phyloP scores from a whole-genome alignment of 176 grass and related monocot genomes.

The Hsuehochloa calcarea region DNA sequence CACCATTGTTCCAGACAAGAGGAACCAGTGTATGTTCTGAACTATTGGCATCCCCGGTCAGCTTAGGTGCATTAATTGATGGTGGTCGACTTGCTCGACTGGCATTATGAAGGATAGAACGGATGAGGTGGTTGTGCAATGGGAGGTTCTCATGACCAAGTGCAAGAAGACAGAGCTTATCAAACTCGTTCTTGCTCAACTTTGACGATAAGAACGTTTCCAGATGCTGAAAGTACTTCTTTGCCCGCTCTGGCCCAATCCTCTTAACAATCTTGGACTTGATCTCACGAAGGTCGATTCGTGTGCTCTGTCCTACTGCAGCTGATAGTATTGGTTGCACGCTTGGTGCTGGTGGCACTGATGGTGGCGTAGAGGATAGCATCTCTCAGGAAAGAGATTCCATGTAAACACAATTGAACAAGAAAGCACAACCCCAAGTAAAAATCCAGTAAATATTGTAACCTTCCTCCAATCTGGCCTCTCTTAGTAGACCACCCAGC shows the following conservation, averaged over 20 bases:
- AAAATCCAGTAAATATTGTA: conserved; percentile 4
- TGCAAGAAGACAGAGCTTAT: conserved; percentile 57
- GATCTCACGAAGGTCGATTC: conserved; percentile 73
- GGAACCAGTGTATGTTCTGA: conserved; percentile 24
- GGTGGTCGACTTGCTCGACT: conserved; percentile 49
- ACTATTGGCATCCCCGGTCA: conserved; percentile 15
- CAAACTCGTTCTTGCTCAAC: conserved; percentile 81
- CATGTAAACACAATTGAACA: conserved; percentile 39
- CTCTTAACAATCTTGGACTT: conserved; percentile 67
- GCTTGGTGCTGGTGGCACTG: conserved; percentile 36
- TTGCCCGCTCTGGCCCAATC: conserved; percentile 63
- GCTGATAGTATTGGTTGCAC: conserved; percentile 43
- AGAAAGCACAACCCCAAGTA: not conserved
- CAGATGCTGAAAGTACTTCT: conserved; percentile 71
- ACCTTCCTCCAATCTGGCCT: not conserved
- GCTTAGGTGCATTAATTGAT: conserved; percentile 19
- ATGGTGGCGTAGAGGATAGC: conserved; percentile 41
- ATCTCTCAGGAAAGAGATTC: conserved; percentile 45
- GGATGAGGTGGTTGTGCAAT: conserved; percentile 81
- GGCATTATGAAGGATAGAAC: conserved; percentile 76
- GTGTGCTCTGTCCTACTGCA: conserved; percentile 44
- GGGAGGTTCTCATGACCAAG: conserved; percentile 73
- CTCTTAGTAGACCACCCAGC: not conserved
- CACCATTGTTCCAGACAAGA: conserved; percentile 32
- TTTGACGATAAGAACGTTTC: conserved; percentile 71